Base-by-base conservation (phyloP, 2,329 filamentous ascomycete genomes). In the Camptophora hylomeconis region DNA sequence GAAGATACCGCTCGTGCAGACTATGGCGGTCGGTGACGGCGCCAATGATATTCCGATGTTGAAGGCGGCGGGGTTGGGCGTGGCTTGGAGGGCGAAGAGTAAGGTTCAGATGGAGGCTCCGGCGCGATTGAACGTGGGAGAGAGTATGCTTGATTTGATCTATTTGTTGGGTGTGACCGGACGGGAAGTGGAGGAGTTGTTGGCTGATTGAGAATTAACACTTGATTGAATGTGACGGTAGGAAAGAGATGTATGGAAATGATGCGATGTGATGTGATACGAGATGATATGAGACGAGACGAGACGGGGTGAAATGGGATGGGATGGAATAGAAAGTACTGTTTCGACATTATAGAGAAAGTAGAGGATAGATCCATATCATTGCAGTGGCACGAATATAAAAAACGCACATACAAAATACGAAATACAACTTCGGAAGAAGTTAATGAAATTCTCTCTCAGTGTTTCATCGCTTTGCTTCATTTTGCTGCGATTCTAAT, bases 31-130 rank as follows among this genome's bases (percentile, higher is more conserved):
- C 2, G 72, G 72, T 7, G 72, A 77, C 41, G 72, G 72, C 18
- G 72, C 70, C 14, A 77, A 77, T 40, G 72, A 77, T 44, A 53
- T 77, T 15, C 63, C 65, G 10, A 77, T 77, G 72, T 69, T 77
- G 51, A 58, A 65, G 26, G 61, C 65, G 5, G 71, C 72, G 5
- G 72, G 69, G 5, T 46, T 75, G 23, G 72, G 72, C 7, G 62
- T 76, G 5, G 72, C 72, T 5, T 75, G 72, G 55, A 66, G 69
- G 38, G 72, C 72, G 17, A 77, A 77, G 57, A 63, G 61, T 26
- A 73, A 66, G 47, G 72, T 77, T 23, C 72, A 76, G 49, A 54
- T 64, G 38, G 62, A 67, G 40, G 72, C 72, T 8, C 72, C 72
- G 2, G 62, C 65, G 12, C 58, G 68, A 29, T 44, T 76, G 38